Conservation (phyloP, 2,329 filamentous ascomycete species). For the Fonsecaea pedrosoi region DNA sequence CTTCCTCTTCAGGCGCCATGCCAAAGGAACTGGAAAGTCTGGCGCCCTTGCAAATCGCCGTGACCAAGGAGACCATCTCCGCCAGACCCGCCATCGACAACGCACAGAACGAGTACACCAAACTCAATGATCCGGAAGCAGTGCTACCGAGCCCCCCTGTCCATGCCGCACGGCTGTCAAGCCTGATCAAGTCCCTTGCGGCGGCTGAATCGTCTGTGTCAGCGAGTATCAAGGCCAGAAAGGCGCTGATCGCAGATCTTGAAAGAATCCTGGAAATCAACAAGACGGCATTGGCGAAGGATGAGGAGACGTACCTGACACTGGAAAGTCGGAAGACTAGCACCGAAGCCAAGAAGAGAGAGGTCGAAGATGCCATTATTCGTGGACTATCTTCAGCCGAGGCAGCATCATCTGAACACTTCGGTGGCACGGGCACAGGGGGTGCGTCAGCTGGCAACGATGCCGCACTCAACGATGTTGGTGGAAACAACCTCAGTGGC, state of each 20-base stretch:
- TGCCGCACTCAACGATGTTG: slow-evolving; percentile 47
- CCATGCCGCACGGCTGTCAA: slow-evolving; percentile 85
- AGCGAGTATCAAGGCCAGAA: slow-evolving; percentile 85
- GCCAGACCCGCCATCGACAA: slow-evolving; percentile 71
- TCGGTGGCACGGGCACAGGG: slow-evolving; percentile 42
- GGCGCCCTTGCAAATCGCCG: slow-evolving; percentile 73
- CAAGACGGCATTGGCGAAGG: slow-evolving; percentile 70
- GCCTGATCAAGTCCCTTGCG: slow-evolving; percentile 86
- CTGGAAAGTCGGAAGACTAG: slow-evolving; percentile 71
- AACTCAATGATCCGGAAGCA: slow-evolving; percentile 74
- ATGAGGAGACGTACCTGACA: slow-evolving; percentile 70
- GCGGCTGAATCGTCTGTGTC: slow-evolving; percentile 87
- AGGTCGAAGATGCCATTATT: slow-evolving; percentile 92
- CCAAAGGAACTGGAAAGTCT: slow-evolving; percentile 79
- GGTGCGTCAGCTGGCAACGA: slow-evolving; percentile 34
- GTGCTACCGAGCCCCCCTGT: slow-evolving; percentile 82
- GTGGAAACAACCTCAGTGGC: slow-evolving; percentile 10
- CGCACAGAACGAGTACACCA: slow-evolving; percentile 83
- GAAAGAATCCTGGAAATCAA: slow-evolving; percentile 82
- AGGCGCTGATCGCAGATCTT: slow-evolving; percentile 76
- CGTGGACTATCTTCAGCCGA: slow-evolving; percentile 73
- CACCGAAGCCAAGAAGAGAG: slow-evolving; percentile 81
- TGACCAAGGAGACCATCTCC: slow-evolving; percentile 74
- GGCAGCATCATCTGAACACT: slow-evolving; percentile 50
- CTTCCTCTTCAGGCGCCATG: slow-evolving; percentile 61